Conservation (phyloP, 441 rosid species). For the Pelargonium australe region DNA sequence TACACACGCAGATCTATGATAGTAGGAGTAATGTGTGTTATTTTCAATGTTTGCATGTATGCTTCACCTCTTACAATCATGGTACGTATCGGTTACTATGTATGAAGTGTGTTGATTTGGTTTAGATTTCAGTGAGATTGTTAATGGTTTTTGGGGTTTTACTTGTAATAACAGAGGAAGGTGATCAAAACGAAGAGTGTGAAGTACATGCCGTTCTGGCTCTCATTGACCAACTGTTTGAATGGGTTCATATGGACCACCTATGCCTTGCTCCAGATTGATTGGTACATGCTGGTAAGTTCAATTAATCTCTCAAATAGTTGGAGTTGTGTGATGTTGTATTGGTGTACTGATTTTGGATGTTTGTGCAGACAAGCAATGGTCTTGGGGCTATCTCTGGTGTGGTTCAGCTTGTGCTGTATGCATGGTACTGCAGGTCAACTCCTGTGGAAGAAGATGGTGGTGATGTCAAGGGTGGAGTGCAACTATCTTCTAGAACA, state of each 20-base stretch:
- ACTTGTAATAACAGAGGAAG: slow-evolving; percentile 33
- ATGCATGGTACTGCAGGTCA: slow-evolving; percentile 25
- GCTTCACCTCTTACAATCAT: slow-evolving; percentile 44
- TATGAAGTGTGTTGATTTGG: too few relatives aligned
- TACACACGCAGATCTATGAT: slow-evolving; percentile 22
- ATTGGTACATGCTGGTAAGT: slow-evolving; percentile 51
- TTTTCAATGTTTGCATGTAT: slow-evolving; percentile 78
- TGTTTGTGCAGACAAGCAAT: slow-evolving; percentile 42
- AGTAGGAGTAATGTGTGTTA: slow-evolving; percentile 51
- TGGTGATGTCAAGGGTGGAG: background rate
- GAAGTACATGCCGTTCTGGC: slow-evolving; percentile 65
- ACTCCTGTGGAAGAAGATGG: slow-evolving; percentile 21
- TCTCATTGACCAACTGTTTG: slow-evolving; percentile 40
- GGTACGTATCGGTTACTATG: slow-evolving; percentile 25
- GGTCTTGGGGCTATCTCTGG: slow-evolving; percentile 43
- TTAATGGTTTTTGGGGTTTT: background rate
- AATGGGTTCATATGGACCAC: slow-evolving; percentile 55
- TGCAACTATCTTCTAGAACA: too few relatives aligned
- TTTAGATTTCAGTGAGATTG: background rate
- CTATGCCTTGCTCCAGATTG: slow-evolving; percentile 53
- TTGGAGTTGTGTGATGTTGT: background rate
- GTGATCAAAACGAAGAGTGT: slow-evolving; percentile 65
- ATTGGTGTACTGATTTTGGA: background rate
- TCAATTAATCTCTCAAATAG: background rate
- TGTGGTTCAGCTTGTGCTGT: slow-evolving; percentile 31